Evolutionary conservation across 2,329 filamentous ascomycete genomes (phyloP).

Genomic region (Zasmidium angulare): DNA sequence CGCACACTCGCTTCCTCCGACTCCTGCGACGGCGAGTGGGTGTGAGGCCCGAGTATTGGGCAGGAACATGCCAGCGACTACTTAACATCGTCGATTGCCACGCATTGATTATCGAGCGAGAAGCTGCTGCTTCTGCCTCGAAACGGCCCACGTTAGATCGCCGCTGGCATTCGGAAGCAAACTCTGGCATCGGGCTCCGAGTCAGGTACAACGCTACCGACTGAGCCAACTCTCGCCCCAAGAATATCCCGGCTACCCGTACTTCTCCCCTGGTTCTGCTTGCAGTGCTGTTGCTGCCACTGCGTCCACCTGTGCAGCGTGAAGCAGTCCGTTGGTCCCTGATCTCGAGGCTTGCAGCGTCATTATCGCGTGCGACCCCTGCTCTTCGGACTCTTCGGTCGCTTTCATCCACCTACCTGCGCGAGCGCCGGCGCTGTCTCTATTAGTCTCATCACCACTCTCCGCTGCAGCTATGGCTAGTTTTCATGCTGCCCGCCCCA

Average conservation of each 20-base stretch:
- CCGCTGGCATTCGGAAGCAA: neutral
- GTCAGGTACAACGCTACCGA: constrained; percentile 2
- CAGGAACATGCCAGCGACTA: neutral
- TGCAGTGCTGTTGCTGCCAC: too few species aligned
- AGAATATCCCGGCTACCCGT: constrained; percentile 2
- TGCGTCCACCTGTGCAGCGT: too few species aligned
- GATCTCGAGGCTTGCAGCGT: constrained; percentile 22
- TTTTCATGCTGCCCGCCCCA: constrained; percentile 12
- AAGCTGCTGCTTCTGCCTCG: neutral
- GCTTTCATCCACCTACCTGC: constrained; percentile 2
- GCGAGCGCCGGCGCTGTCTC: neutral
- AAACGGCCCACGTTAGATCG: constrained; percentile 3
- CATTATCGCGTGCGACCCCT: constrained; percentile 20
- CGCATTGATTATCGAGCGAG: too few species aligned
- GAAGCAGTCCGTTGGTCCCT: constrained; percentile 10
- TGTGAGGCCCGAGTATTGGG: neutral
- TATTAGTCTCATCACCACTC: neutral
- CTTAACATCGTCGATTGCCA: constrained; percentile 1
- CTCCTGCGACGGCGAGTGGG: neutral
- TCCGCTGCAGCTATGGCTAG: constrained; percentile 12
- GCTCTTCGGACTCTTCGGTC: constrained; percentile 2
- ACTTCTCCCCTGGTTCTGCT: constrained; percentile 5
- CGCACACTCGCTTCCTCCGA: neutral
- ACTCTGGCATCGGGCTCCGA: neutral
- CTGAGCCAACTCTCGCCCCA: neutral